Evolutionary conservation across 1,139 yeast genomes (phyloP), one percentile per base, ranked within the genome.

Genomic region (Maudiozyma humilis): DNA sequence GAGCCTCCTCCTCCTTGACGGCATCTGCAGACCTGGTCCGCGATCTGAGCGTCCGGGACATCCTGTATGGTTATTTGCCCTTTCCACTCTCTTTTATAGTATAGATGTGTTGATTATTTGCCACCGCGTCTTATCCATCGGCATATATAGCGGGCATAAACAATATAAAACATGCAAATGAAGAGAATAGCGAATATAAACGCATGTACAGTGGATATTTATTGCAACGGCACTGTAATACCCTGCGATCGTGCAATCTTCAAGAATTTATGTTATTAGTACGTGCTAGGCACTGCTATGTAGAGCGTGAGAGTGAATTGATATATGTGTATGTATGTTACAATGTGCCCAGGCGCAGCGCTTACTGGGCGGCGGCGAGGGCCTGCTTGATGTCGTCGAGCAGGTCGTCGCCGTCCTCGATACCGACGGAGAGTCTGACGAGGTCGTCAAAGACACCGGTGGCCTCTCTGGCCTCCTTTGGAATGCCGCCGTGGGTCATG

Each of bases 401-500:
- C 64, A 86, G 72, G 60, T 86, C 95, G 32, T 79, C 84, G 49
- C 77, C 69, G 56, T 85, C 95, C 70, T 87, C 95, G 54, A 86
- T 82, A 69, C 95, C 95, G 47, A 86, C 91, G 50, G 87, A 78
- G 49, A 86, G 71, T 72, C 95, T 79, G 56, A 86, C 73, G 66
- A 87, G 74, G 67, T 85, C 88, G 58, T 86, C 94, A 57, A 60
- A 82, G 40, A 87, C 93, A 53, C 95, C 95, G 47, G 81, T 76
- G 42, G 79, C 75, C 66, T 83, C 93, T 68, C 95, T 79, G 59
- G 78, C 81, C 45, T 71, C 86, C 65, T 75, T 73, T 60, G 94
- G 89, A 65, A 87, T 85, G 62, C 95, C 95, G 46, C 93, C 93
- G 60, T 86, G 95, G 55, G 95, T 86, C 95, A 86, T 86, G 45